Evolutionary conservation across 371 early-diverging fungal genomes (phyloP).

Genomic region (Parasitella parasitica): DNA sequence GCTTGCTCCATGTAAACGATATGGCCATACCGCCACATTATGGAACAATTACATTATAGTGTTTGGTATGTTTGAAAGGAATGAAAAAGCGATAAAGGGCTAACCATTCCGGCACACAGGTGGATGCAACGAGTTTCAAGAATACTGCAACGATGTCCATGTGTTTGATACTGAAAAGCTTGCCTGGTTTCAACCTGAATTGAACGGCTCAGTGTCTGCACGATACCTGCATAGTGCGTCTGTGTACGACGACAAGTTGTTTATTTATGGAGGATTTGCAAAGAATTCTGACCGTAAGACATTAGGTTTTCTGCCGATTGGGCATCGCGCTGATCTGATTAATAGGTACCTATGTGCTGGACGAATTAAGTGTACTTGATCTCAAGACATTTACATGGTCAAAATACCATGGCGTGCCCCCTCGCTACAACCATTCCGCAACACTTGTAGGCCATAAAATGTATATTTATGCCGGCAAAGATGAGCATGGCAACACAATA

Average conservation of each 20-base stretch:
- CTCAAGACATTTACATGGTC: constrained; percentile 60
- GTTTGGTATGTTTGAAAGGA: constrained; percentile 56
- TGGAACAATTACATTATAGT: constrained; percentile 55
- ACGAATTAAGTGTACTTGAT: constrained; percentile 58
- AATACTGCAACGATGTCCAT: constrained; percentile 65
- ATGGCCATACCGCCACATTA: constrained; percentile 58
- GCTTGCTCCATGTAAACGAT: constrained; percentile 53
- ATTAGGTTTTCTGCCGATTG: neutral
- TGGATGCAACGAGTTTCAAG: constrained; percentile 56
- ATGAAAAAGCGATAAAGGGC: too few relatives aligned
- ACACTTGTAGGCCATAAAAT: constrained; percentile 55
- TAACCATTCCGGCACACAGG: too few relatives aligned
- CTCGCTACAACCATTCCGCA: constrained; percentile 64
- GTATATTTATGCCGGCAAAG: constrained; percentile 63
- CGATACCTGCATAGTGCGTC: constrained; percentile 62
- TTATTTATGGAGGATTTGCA: constrained; percentile 65
- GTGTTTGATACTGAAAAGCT: constrained; percentile 55
- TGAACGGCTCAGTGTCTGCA: constrained; percentile 51
- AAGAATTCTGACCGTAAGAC: constrained; percentile 57
- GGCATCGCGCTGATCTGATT: neutral
- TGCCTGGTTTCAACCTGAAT: constrained; percentile 60
- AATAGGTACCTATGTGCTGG: constrained; percentile 36
- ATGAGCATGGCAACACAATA: constrained; percentile 60
- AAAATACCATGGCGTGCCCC: constrained; percentile 51
- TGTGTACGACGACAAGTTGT: constrained; percentile 60